Conservation (phyloP, 1,284 basidiomycete genomes). For the Uromyces viciae-fabae region DNA sequence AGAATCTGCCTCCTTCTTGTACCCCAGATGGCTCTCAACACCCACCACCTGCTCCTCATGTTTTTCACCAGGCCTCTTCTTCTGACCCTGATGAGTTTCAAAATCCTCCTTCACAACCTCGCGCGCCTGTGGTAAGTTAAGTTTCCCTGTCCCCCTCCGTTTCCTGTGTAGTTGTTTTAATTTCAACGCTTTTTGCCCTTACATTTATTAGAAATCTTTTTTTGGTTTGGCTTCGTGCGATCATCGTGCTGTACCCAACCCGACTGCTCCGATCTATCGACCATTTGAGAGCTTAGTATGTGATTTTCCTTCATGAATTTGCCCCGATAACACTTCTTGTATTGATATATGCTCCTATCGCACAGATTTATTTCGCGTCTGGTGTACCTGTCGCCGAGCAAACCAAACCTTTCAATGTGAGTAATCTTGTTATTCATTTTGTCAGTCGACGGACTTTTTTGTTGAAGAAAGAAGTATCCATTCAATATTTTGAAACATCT, state of each 20-base stretch:
- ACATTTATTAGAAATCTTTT: background rate
- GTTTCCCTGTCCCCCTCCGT: background rate
- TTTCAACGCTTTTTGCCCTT: background rate
- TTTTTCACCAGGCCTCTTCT: too few relatives aligned
- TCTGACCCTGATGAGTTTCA: too few relatives aligned
- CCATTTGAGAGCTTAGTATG: background rate
- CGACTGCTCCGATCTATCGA: background rate
- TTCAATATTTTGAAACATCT: background rate
- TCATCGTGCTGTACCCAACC: background rate
- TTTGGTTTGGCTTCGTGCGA: background rate
- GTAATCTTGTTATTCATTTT: too few relatives aligned
- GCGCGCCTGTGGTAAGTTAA: too few relatives aligned
- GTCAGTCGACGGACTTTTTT: too few relatives aligned
- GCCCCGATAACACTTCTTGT: background rate
- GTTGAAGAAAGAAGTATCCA: too few relatives aligned
- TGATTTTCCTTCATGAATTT: background rate
- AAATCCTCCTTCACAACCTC: too few relatives aligned
- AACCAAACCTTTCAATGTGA: background rate
- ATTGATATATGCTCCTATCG: background rate
- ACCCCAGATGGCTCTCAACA: too few relatives aligned
- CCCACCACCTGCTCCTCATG: too few relatives aligned
- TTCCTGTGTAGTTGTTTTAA: background rate
- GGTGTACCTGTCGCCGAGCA: background rate
- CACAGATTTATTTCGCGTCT: conserved; percentile 10
- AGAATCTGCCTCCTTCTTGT: too few relatives aligned